Evolutionary conservation across 176 grass and related monocot species (phyloP).

Genomic region (Triticum timopheevii): DNA sequence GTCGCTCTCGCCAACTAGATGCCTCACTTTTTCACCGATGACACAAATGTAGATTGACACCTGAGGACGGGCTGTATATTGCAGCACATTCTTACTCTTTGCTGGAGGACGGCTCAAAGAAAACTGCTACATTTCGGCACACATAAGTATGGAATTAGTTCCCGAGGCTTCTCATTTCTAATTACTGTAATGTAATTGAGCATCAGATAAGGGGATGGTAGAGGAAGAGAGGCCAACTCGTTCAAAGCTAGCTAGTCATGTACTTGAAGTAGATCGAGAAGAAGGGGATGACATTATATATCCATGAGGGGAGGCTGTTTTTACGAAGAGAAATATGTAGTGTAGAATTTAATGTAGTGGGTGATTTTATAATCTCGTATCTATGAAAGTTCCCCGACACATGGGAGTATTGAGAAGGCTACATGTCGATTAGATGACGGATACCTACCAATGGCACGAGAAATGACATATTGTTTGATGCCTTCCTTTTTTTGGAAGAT

Average conservation of each 20-base stretch:
- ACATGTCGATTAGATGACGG: background rate
- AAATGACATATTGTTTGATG: background rate
- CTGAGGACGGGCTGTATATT: too few species aligned
- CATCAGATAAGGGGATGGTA: background rate
- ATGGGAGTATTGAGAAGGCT: background rate
- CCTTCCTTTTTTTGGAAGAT: background rate
- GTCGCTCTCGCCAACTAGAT: too few species aligned
- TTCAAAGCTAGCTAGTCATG: background rate
- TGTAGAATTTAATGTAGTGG: too few species aligned
- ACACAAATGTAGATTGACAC: too few species aligned
- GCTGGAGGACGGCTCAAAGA: fast-evolving
- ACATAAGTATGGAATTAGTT: too few species aligned
- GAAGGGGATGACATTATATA: background rate
- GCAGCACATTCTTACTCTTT: too few species aligned
- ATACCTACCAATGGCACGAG: background rate
- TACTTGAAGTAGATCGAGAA: background rate
- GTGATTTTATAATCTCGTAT: too few species aligned
- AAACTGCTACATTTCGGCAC: too few species aligned
- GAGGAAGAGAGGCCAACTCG: background rate
- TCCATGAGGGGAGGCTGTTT: background rate
- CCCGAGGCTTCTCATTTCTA: too few species aligned
- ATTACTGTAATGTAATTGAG: background rate
- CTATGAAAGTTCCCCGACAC: background rate
- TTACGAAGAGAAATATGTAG: too few species aligned
- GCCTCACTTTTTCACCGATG: too few species aligned